Evolutionary conservation across 257 asterid species (phyloP).

Genomic region (Solanum chiquidenum): DNA sequence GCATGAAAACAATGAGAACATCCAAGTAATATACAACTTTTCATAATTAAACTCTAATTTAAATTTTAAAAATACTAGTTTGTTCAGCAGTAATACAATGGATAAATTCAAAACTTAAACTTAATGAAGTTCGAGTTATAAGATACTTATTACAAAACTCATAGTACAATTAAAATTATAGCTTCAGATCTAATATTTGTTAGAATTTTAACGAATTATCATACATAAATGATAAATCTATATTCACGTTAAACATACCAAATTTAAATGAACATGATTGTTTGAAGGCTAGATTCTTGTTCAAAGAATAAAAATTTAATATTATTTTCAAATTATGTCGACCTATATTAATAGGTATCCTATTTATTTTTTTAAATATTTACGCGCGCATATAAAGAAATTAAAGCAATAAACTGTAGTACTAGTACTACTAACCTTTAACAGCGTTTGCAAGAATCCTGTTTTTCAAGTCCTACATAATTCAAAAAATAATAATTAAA

Average conservation of each 20-base stretch:
- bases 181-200: not conserved
- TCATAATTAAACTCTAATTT: not conserved
- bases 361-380: not conserved
- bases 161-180: not conserved
- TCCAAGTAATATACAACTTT: not conserved
- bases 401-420: not conserved
- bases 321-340: not conserved
- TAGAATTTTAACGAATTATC: not conserved
- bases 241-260: not conserved
- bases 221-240: not conserved
- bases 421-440: slow-evolving; percentile 29
- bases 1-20: not conserved
- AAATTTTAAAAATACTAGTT: no score
- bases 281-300: not conserved
- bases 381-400: not conserved
- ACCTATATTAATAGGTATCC: not conserved
- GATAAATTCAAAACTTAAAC: not conserved
- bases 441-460: slow-evolving; percentile 56
- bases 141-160: not conserved
- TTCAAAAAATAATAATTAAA: not conserved
- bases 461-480: slow-evolving; percentile 48
- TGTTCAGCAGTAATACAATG: no score
- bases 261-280: fast-evolving
- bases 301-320: not conserved
- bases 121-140: not conserved